phyloP scores from a whole-genome alignment of 148 eudicot species.

The Arbutus unedo region DNA sequence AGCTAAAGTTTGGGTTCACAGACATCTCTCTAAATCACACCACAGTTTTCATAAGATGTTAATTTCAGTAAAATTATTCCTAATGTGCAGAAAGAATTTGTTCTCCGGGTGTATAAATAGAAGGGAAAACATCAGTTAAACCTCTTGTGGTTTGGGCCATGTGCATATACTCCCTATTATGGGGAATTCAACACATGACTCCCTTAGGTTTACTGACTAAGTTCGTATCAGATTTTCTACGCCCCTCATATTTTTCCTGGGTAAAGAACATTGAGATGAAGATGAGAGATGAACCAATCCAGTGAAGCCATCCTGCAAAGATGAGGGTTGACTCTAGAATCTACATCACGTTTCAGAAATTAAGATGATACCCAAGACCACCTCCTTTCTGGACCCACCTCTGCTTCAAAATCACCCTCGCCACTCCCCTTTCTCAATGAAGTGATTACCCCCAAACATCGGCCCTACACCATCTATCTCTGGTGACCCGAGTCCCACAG shows the following conservation, averaged over 20 bases:
- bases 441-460: neutral
- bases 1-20: neutral
- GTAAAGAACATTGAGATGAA: neutral
- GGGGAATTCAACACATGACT: neutral
- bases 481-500: neutral
- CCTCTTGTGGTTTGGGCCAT: neutral
- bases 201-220: neutral
- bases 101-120: neutral
- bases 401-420: neutral
- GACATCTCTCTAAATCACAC: neutral
- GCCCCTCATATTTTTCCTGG: neutral
- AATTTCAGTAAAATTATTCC: neutral
- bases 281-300: neutral
- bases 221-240: neutral
- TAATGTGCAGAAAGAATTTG: neutral
- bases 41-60: neutral
- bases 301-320: neutral
- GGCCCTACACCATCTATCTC: neutral
- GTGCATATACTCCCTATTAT: neutral
- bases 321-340: neutral
- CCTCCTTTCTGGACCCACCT: conserved; percentile 1
- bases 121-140: neutral
- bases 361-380: neutral
- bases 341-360: neutral
- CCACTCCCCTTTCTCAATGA: neutral